Base-by-base conservation (phyloP, 805 yeast species). In the Sugiyamaella lignohabitans region DNA sequence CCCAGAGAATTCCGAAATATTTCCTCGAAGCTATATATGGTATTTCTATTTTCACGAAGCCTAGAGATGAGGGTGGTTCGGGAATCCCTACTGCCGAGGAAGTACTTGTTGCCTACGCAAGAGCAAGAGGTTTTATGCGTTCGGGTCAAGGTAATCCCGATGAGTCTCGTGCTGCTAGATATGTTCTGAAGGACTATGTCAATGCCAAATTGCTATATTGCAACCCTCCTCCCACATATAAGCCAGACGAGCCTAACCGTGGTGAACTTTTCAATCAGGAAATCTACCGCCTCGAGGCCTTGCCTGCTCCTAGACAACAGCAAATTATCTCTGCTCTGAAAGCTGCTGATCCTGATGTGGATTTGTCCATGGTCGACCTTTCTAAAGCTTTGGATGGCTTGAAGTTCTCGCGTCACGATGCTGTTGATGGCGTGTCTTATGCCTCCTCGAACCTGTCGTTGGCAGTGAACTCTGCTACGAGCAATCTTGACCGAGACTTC, bases 71-170 rank as follows among this genome's bases (percentile, higher is more conserved):
- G 63, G 96, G 96, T 54, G 97, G 96, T 49, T 73, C 79, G 36
- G 96, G 96, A 19, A 47, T 56, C 16, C 96, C 97, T 29, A 86
- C 95, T 3, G 84, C 97, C 0, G 82, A 85, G 61, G 98, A 93
- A 64, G 65, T 93, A 35, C 73, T 93, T 49, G 84, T 79, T 41
- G 94, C 98, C 0, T 93, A 93, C 62, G 98, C 97, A 4, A 78
- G 94, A 68, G 93, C 97, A 2, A 79, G 98, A 68, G 98, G 99
- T 58, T 93, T 79, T 64, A 89, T 87, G 94, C 57, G 68, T 27
- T 85, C 96, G 0, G 97, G 94, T 65, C 89, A 86, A 61, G 98
- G 98, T 61, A 79, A 87, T 56, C 98, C 98, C 2, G 99, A 93
- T 71, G 94, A 88, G 64, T 80, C 95, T 38, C 77, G 98, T 65